Evolutionary conservation across 805 yeast genomes (phyloP).

Genomic region (Ogataea trehalophila): DNA sequence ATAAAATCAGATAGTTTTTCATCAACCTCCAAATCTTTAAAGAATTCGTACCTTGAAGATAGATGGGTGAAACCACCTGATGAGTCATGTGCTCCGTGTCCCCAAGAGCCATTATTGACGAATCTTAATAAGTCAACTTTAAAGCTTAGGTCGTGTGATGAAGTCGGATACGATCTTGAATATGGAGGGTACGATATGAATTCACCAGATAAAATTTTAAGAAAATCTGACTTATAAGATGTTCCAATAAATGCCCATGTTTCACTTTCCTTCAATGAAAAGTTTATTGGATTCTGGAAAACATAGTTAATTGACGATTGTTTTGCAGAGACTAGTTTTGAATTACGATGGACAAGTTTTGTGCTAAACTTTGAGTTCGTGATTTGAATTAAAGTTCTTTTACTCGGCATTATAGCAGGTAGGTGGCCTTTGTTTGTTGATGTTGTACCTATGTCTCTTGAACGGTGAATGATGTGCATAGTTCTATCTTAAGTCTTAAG

Average conservation of each 20-base stretch:
- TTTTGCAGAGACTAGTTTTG: no score
- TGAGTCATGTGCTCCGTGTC: constrained; percentile 33
- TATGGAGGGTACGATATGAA: constrained; percentile 47
- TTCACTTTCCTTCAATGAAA: constrained; percentile 35
- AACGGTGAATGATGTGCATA: no score
- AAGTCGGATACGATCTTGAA: constrained; percentile 51
- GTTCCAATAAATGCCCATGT: constrained; percentile 54
- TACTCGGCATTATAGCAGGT: no score
- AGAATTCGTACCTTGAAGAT: constrained; percentile 85
- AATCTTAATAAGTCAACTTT: constrained; percentile 36
- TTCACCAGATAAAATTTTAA: constrained; percentile 53
- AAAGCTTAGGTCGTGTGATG: constrained; percentile 38
- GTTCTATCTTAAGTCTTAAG: no score
- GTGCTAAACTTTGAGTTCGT: no score
- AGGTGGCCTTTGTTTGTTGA: no score
- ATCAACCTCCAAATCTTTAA: constrained; percentile 74
- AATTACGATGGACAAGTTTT: not conserved
- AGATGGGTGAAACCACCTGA: constrained; percentile 59
- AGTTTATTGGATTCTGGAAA: constrained; percentile 37
- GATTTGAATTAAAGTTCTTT: no score
- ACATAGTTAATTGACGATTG: constrained; percentile 12
- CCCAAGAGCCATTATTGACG: constrained; percentile 32
- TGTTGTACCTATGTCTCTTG: no score
- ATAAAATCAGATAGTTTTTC: constrained; percentile 59
- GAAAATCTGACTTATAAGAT: constrained; percentile 46